Evolutionary conservation across 2,329 filamentous ascomycete genomes (phyloP), one percentile per base, ranked within the genome.

Genomic region (Nemania diffusa): DNA sequence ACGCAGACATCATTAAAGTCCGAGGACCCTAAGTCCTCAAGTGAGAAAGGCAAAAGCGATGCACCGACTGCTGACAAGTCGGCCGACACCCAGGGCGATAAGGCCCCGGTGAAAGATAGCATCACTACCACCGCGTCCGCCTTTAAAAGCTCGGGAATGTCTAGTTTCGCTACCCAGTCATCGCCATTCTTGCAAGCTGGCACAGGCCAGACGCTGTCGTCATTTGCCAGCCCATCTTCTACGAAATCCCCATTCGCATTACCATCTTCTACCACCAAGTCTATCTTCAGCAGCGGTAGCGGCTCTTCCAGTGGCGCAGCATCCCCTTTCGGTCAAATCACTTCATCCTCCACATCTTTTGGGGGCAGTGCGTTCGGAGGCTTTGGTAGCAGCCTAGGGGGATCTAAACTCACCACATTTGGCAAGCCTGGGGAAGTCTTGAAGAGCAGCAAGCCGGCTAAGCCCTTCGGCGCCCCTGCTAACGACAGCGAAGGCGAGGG

Each of bases 391-490:
- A 71, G 72, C 9, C 77, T 82, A 44, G 79, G 80, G 46, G 74
- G 78, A 3, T 72, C 85, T 4, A 85, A 84, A 68, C 79, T 94
- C 9, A 85, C 86, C 1, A 91, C 86, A 72, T 97, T 97, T 79
- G 92, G 90, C 48, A 89, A 90, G 52, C 85, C 89, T 24, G 87
- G 85, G 57, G 80, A 81, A 40, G 81, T 80, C 13, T 79, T 85
- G 44, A 85, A 83, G 74, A 87, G 82, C 65, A 84, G 84, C 67
- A 92, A 92, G 77, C 84, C 88, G 15, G 84, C 86, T 3, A 92
- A 88, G 78, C 87, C 92, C 0, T 96, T 97, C 76, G 93, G 93
- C 34, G 91, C 92, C 13, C 88, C 92, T 1, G 89, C 90, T 44
- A 91, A 88, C 66, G 89, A 83, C n/a, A 79, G 79, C 11, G 79